Base-by-base conservation (phyloP, 106 monocot species). In the Acorus calamus region DNA sequence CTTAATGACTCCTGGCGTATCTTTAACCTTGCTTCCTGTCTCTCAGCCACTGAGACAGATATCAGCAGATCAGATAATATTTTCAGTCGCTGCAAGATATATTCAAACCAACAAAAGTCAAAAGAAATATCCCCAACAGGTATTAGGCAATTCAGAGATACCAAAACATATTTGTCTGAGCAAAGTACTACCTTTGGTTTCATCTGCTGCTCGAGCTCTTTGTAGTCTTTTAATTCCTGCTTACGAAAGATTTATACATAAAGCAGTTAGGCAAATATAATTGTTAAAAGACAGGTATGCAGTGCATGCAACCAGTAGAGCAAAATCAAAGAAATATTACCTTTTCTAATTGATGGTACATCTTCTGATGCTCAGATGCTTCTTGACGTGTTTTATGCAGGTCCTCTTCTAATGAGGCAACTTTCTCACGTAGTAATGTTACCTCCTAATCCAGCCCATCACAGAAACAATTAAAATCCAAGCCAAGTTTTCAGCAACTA, bases 11-110 rank as follows among this genome's bases (percentile, higher is more conserved):
- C 94, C 69, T 96, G 94, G 44, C 78, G 81, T 47, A 85, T 78
- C 62, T 85, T 84, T 75, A 89, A 80, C 60, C 94, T 90, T 78
- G 94, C 77, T 85, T 90, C 90, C 62, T 87, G 90, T 53, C 94
- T 84, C 80, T 96, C 94, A n/a, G 88, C 79, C 79, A 83, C 88
- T 74, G 92, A 85, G 48, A 93, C 83, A 46, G 88, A 66, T 93
- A 96, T 87, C 66, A 96, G 61, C 50, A 90, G 64, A 76, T 96
- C 90, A 50, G 90, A 96, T 56, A 96, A 67, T 56, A 96, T 76
- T 63, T 87, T 96, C 46, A 87, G 50, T 59, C 78, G 69, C 94
- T 96, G 80, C 73, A 83, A 56, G 66, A 75, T 42, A 59, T 47
- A 51, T 67, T 14, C 51, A 74, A 50, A 28, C 14, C 52, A 52